These are phyloP conservation scores for Neofusicoccum sp. DNA, from an alignment of 2,329 filamentous ascomycete genomes.

Conservation along the genomic window DNA sequence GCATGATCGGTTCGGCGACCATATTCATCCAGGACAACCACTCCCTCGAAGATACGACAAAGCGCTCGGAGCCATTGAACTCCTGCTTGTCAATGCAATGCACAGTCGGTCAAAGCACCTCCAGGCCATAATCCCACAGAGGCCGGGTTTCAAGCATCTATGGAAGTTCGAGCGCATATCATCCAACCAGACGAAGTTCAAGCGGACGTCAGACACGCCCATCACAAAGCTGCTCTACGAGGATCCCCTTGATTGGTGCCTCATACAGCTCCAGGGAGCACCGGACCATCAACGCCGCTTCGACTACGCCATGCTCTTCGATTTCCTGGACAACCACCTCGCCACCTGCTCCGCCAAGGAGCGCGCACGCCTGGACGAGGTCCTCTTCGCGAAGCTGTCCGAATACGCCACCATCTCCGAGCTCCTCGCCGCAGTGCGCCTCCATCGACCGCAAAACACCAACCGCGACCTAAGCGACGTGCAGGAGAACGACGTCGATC, in stretches of 20 bases:
- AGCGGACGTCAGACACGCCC: background rate
- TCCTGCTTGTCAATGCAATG: conserved; percentile 18
- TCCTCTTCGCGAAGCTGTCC: conserved; percentile 23
- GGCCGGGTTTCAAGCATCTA: conserved; percentile 20
- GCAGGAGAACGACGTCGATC: conserved; percentile 15
- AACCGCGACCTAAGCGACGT: conserved; percentile 6
- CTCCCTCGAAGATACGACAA: conserved; percentile 20
- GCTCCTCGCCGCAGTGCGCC: conserved; percentile 20
- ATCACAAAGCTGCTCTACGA: background rate
- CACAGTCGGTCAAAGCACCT: conserved; percentile 16
- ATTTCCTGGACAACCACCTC: conserved; percentile 23
- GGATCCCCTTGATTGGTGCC: conserved; percentile 20
- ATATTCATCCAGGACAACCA: conserved; percentile 11
- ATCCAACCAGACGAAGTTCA: background rate
- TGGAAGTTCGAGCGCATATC: background rate
- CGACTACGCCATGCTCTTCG: conserved; percentile 20
- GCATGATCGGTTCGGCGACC: conserved; percentile 15
- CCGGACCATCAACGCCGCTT: conserved; percentile 19
- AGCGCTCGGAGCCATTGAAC: conserved; percentile 19
- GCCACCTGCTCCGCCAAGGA: conserved; percentile 5
- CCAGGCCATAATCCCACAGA: conserved; percentile 16
- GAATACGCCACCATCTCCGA: conserved; percentile 20
- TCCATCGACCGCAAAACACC: conserved; percentile 19
- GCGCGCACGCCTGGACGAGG: conserved; percentile 20
- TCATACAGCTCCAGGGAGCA: conserved; percentile 19